These are phyloP conservation scores for Pleurotus citrinopileatus DNA, from an alignment of 768 basidiomycete genomes.

Conservation along the genomic window DNA sequence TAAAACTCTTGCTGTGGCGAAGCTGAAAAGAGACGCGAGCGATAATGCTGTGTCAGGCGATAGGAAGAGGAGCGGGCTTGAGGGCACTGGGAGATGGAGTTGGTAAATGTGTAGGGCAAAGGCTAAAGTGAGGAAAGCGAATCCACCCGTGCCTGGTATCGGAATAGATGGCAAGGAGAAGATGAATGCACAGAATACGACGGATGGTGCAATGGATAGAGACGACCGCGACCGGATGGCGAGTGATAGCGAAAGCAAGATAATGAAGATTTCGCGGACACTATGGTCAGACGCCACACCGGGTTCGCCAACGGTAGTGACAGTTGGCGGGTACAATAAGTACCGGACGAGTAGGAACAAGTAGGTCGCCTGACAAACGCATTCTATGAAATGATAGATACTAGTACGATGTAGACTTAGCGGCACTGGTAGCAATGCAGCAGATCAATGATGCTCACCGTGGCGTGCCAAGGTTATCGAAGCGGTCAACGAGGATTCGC, in stretches of 20 bases:
- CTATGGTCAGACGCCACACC: slow-evolving; percentile 17
- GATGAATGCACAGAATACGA: slow-evolving; percentile 40
- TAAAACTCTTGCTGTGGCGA: slow-evolving; percentile 33
- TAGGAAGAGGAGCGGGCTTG: slow-evolving; percentile 44
- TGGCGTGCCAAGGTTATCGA: slow-evolving; percentile 42
- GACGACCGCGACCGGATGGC: slow-evolving; percentile 29
- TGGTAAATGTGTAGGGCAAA: slow-evolving; percentile 39
- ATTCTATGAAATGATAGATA: slow-evolving; percentile 41
- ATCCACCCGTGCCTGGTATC: slow-evolving; percentile 35
- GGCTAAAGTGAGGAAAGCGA: slow-evolving; percentile 37
- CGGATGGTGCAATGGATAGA: slow-evolving; percentile 29
- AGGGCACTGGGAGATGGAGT: slow-evolving; percentile 42
- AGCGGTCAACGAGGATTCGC: slow-evolving; percentile 19
- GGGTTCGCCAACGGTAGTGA: slow-evolving; percentile 20
- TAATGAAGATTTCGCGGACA: slow-evolving; percentile 33
- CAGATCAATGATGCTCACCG: slow-evolving; percentile 29
- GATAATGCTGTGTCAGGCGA: slow-evolving; percentile 39
- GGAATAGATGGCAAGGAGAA: slow-evolving; percentile 40
- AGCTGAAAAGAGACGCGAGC: slow-evolving; percentile 38
- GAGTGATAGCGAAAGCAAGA: slow-evolving; percentile 36
- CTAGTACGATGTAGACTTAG: slow-evolving; percentile 21
- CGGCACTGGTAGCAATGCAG: neutral
- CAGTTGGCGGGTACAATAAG: slow-evolving; percentile 36
- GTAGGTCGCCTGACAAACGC: slow-evolving; percentile 34
- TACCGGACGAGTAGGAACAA: slow-evolving; percentile 40